Percentiles rank a stretch among this genome's conserved stretches.
These are phyloP conservation scores for Mortierella sp. DNA, from an alignment of 371 early-diverging fungal species.

Conservation along the genomic window DNA sequence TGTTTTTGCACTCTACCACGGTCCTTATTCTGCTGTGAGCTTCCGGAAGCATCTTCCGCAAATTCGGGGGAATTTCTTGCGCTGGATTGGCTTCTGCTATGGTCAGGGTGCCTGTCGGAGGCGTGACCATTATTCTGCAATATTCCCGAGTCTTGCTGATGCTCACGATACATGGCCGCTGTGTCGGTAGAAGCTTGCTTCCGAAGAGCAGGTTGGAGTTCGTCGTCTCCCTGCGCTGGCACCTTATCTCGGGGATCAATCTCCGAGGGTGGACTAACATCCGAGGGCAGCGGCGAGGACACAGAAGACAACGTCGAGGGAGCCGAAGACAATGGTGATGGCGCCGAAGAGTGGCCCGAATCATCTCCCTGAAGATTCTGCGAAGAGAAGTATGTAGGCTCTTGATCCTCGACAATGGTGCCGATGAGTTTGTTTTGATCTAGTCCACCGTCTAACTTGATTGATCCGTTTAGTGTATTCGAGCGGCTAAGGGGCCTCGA, in stretches of 20 bases:
- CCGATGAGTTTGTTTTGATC: slow-evolving; percentile 16
- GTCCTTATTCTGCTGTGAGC: slow-evolving; percentile 4
- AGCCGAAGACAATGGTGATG: slow-evolving; percentile 29
- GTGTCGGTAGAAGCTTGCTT: slow-evolving; percentile 49
- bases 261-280: slow-evolving; percentile 1
- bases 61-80: background rate
- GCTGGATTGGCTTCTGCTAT: slow-evolving; percentile 19
- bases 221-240: background rate
- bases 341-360: slow-evolving; percentile 9
- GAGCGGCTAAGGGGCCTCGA: slow-evolving; percentile 41
- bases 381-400: slow-evolving; percentile 1
- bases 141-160: slow-evolving; percentile 25
- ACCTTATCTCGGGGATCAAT: slow-evolving; percentile 1
- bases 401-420: slow-evolving; percentile 44
- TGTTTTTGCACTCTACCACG: slow-evolving; percentile 33
- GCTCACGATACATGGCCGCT: slow-evolving; percentile 40
- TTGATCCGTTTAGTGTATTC: slow-evolving; percentile 32
- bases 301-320: slow-evolving; percentile 1
- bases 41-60: slow-evolving; percentile 13
- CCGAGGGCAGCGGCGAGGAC: slow-evolving; percentile 29
- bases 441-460: background rate
- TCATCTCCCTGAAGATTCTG: background rate
- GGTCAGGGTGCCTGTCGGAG: slow-evolving; percentile 38
- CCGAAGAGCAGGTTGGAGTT: slow-evolving; percentile 25
- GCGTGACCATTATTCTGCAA: slow-evolving; percentile 14